These are phyloP conservation scores for Eutypa lata DNA, from an alignment of 2,329 filamentous ascomycete genomes.

Conservation along the genomic window DNA sequence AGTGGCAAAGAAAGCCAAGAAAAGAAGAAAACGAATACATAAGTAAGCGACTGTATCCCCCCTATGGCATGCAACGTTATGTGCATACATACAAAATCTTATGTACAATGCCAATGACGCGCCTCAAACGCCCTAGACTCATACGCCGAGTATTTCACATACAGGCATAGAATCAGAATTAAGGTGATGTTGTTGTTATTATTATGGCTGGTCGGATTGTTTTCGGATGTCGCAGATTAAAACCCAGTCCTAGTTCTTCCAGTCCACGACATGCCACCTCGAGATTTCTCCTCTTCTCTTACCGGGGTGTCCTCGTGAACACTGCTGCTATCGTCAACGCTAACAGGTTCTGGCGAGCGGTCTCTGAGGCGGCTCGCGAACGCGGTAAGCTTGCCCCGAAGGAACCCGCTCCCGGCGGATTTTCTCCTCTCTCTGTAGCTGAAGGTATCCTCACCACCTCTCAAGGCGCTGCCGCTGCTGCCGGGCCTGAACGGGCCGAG, in stretches of 20 bases:
- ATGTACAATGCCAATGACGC: background rate
- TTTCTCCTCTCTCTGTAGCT: constrained; percentile 1
- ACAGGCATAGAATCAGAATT: background rate
- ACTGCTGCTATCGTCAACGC: background rate
- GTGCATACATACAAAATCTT: background rate
- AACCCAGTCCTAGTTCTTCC: background rate
- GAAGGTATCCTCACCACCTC: background rate
- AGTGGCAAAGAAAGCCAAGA: too few relatives aligned
- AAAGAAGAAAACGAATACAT: too few relatives aligned
- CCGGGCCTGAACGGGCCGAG: constrained; percentile 13
- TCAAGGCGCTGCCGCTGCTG: constrained; percentile 9
- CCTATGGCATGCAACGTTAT: too few relatives aligned
- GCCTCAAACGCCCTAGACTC: background rate
- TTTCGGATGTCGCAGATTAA: too few relatives aligned
- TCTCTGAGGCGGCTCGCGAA: constrained; percentile 24
- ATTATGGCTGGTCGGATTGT: too few relatives aligned
- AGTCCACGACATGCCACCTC: background rate
- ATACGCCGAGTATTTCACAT: background rate
- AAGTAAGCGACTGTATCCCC: too few relatives aligned
- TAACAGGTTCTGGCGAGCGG: constrained; percentile 4
- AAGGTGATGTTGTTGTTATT: background rate
- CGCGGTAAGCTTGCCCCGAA: constrained; percentile 35
- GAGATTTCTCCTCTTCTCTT: background rate
- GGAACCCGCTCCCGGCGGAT: constrained; percentile 22
- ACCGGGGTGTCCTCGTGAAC: too few relatives aligned